phyloP scores from a whole-genome alignment of 2,329 filamentous ascomycete species.

The Sporothrix dimorphospora region DNA sequence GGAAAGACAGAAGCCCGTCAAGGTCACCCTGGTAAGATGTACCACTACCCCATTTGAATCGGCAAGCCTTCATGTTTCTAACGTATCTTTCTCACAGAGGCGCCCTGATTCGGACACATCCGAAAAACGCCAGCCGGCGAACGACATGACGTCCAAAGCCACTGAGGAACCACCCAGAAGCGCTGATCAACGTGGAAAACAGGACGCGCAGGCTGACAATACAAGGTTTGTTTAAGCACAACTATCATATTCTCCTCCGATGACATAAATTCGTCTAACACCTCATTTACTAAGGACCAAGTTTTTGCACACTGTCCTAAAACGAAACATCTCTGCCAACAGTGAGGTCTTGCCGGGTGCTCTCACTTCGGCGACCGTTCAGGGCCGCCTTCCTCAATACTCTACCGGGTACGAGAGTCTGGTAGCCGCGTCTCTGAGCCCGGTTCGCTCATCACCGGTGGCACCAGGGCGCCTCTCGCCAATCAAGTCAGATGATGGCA shows the following conservation, averaged over 20 bases:
- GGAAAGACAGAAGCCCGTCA: conserved; percentile 28
- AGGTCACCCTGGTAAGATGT: conserved; percentile 32
- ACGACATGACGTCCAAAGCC: conserved; percentile 6
- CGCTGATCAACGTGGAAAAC: neutral
- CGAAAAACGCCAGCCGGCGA: neutral
- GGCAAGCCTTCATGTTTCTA: neutral
- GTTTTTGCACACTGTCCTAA: conserved; percentile 54
- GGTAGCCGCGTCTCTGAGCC: conserved; percentile 30
- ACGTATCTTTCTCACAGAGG: conserved; percentile 17
- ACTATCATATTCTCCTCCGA: neutral
- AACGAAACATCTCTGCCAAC: conserved; percentile 51
- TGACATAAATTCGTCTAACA: neutral
- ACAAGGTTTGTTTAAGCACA: conserved; percentile 17
- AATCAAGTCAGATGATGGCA: conserved; percentile 33
- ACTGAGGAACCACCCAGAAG: neutral
- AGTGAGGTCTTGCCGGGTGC: conserved; percentile 43
- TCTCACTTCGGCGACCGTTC: conserved; percentile 56
- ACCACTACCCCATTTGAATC: neutral
- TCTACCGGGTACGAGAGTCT: conserved; percentile 31
- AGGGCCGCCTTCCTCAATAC: conserved; percentile 49
- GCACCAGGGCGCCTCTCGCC: conserved; percentile 32
- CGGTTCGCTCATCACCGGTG: conserved; percentile 24
- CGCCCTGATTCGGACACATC: conserved; percentile 15
- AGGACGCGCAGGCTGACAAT: conserved; percentile 1
- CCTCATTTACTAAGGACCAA: conserved; percentile 41